phyloP scores from a whole-genome alignment of 1,284 basidiomycete genomes.

The Heliocybe sulcata region DNA sequence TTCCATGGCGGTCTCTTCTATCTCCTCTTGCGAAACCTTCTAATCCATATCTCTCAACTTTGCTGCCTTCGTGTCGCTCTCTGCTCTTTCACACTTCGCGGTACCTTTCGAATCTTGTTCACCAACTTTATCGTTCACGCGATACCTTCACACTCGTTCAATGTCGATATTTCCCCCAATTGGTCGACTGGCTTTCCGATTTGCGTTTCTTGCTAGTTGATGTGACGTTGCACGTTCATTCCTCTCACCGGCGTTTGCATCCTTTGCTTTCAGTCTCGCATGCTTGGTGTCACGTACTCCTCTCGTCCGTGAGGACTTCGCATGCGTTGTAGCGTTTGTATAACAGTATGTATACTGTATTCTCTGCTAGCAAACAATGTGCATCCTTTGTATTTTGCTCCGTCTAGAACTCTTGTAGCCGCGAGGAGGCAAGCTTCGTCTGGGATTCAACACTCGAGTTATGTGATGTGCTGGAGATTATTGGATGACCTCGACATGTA shows the following conservation, averaged over 20 bases:
- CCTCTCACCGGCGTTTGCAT: background rate
- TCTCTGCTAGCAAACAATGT: background rate
- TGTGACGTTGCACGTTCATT: background rate
- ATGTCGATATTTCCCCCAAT: background rate
- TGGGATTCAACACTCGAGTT: too few species aligned
- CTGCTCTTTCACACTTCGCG: background rate
- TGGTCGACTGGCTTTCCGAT: background rate
- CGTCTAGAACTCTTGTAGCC: background rate
- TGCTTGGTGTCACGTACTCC: background rate
- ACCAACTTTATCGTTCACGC: background rate
- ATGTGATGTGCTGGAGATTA: too few species aligned
- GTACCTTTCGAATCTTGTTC: background rate
- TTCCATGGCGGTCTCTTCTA: constrained; percentile 6
- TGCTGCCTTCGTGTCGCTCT: background rate
- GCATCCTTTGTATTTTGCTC: background rate
- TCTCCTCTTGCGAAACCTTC: constrained; percentile 2
- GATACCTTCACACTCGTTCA: background rate
- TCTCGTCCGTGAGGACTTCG: background rate
- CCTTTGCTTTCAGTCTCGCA: background rate
- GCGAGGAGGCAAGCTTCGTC: too few species aligned
- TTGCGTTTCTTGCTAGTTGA: background rate
- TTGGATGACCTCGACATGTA: too few species aligned
- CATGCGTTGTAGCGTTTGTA: background rate
- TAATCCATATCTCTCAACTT: background rate
- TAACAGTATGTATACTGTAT: background rate